Evolutionary conservation across 345 rosid species (phyloP).

Genomic region (Punica granatum): DNA sequence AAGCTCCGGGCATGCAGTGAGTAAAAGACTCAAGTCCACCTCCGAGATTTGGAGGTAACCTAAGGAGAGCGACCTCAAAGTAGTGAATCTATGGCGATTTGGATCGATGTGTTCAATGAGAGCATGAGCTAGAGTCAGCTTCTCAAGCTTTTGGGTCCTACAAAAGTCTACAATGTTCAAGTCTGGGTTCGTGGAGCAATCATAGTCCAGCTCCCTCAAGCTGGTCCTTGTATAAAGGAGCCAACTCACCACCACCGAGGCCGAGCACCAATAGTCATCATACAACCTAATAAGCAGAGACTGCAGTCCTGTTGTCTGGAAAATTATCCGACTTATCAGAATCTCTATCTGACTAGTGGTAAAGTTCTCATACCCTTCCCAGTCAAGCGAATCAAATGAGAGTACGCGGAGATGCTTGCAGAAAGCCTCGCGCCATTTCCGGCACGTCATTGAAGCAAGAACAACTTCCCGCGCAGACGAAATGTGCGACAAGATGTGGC

Average conservation of each 20-base stretch:
- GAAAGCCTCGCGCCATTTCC: slow-evolving; percentile 68
- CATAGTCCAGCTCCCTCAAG: slow-evolving; percentile 45
- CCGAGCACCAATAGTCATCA: slow-evolving; percentile 52
- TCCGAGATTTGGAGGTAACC: slow-evolving; percentile 62
- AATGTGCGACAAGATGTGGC: slow-evolving; percentile 63
- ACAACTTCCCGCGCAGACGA: slow-evolving; percentile 71
- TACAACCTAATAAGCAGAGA: slow-evolving; percentile 58
- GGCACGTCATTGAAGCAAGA: slow-evolving; percentile 67
- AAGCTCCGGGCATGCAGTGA: slow-evolving; percentile 56
- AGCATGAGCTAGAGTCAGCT: slow-evolving; percentile 42
- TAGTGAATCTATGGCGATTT: slow-evolving; percentile 60
- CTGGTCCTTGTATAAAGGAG: slow-evolving; percentile 72
- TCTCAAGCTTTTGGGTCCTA: slow-evolving; percentile 70
- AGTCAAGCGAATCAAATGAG: slow-evolving; percentile 57
- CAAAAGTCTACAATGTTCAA: slow-evolving; percentile 73
- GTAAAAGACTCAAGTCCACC: slow-evolving; percentile 60
- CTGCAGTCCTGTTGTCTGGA: slow-evolving; percentile 67
- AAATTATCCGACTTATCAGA: slow-evolving; percentile 39
- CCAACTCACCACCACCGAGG: slow-evolving; percentile 76
- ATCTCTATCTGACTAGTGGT: slow-evolving; percentile 45
- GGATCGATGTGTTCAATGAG: slow-evolving; percentile 62
- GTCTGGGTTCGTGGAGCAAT: slow-evolving; percentile 48
- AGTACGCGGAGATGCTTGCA: slow-evolving; percentile 53
- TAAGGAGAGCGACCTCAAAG: slow-evolving; percentile 71
- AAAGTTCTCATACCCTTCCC: slow-evolving; percentile 47